These are phyloP conservation scores for Solanum dulcamara DNA, from an alignment of 257 asterid genomes.

Conservation along the genomic window DNA sequence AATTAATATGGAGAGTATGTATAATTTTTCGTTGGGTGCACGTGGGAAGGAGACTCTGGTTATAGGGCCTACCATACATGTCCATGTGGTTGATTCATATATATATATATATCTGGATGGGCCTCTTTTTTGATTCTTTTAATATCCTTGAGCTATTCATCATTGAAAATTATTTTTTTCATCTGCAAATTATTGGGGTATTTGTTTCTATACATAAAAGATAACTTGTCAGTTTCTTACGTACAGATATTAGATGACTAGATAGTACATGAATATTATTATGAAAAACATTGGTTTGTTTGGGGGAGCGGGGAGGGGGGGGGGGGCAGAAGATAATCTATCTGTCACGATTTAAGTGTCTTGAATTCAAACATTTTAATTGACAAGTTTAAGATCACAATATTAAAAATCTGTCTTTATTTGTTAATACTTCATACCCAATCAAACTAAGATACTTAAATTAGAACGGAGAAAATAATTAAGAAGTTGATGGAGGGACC, in stretches of 20 bases:
- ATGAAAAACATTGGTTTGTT: not conserved
- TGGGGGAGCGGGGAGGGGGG: too few relatives aligned
- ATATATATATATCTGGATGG: not conserved
- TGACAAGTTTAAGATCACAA: too few relatives aligned
- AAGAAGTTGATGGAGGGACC: constrained; percentile 9
- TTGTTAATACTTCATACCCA: not conserved
- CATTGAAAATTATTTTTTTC: constrained; percentile 2
- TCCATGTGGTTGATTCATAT: constrained; percentile 12
- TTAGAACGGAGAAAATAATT: not conserved
- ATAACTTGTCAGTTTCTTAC: constrained; percentile 7
- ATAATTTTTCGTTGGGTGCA: constrained; percentile 12
- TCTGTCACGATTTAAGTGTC: too few relatives aligned
- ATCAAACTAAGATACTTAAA: not conserved
- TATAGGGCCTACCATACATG: constrained; percentile 14
- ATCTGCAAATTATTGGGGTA: not conserved
- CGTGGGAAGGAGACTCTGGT: constrained; percentile 30
- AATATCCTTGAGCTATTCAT: not conserved
- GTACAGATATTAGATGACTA: not conserved
- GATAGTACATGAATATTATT: not conserved
- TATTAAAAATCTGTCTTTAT: not conserved
- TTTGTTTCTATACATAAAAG: constrained; percentile 1
- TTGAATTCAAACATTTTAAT: too few relatives aligned
- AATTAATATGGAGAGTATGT: constrained; percentile 6
- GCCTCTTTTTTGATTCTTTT: constrained; percentile 7
- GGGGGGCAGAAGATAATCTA: too few relatives aligned